Percentiles rank a stretch among this genome's conserved stretches.
phyloP scores from a whole-genome alignment of 805 yeast genomes.

The Trichomonascus vanleenenianus region DNA sequence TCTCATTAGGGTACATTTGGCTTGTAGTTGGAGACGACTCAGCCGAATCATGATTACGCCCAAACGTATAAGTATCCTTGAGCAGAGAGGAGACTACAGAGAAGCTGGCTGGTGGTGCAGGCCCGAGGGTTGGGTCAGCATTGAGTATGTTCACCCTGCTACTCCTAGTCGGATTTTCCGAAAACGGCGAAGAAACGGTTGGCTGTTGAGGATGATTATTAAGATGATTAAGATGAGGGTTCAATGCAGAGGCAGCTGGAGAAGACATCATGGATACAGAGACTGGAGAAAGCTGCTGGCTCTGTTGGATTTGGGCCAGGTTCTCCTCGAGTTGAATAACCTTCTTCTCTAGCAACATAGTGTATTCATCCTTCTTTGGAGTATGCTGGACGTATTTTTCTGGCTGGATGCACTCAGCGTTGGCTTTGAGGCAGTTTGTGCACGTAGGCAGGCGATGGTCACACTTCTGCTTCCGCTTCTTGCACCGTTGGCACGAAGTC shows the following conservation, averaged over 20 bases:
- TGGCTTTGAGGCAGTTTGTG: conserved; percentile 58
- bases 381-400: conserved; percentile 43
- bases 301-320: conserved; percentile 13
- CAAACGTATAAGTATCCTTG: conserved; percentile 18
- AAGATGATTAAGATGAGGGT: not conserved
- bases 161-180: not conserved
- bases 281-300: not conserved
- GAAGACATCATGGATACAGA: not conserved
- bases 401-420: conserved; percentile 56
- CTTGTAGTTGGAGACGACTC: not conserved
- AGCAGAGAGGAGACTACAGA: conserved; percentile 23
- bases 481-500: conserved; percentile 22
- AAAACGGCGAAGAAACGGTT: no score
- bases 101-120: conserved; percentile 20
- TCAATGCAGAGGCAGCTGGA: not conserved
- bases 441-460: conserved; percentile 59
- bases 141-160: conserved; percentile 18
- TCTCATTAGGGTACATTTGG: not conserved
- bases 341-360: conserved; percentile 47
- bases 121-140: conserved; percentile 15
- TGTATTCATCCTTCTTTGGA: conserved; percentile 49
- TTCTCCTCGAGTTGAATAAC: conserved; percentile 43
- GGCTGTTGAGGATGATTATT: not conserved
- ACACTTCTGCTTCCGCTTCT: conserved; percentile 34
- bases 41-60: conserved; percentile 7